Evolutionary conservation across 2,329 filamentous ascomycete genomes (phyloP).

Genomic region (Lecanoromycetidae sp.): DNA sequence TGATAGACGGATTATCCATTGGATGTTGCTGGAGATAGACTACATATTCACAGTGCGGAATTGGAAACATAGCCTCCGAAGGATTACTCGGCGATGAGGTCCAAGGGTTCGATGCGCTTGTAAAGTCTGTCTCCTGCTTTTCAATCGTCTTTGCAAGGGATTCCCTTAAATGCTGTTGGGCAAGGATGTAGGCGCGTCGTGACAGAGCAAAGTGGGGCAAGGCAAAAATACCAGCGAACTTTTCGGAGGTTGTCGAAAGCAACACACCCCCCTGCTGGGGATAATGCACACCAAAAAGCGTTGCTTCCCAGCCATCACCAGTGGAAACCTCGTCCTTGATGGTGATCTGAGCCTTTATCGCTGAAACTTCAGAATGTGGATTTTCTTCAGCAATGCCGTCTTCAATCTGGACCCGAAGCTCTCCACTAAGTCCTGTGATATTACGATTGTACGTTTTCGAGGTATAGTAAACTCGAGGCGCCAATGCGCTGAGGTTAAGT

Average conservation of each 20-base stretch:
- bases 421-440: constrained; percentile 60
- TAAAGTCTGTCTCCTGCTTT: constrained; percentile 46
- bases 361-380: constrained; percentile 38
- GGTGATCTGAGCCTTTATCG: constrained; percentile 53
- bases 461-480: constrained; percentile 55
- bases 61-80: constrained; percentile 35
- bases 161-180: constrained; percentile 55
- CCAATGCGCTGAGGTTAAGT: constrained; percentile 53
- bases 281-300: constrained; percentile 76
- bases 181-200: constrained; percentile 42
- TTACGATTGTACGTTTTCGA: constrained; percentile 62
- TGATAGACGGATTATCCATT: constrained; percentile 28
- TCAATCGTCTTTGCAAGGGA: constrained; percentile 57
- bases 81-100: constrained; percentile 53
- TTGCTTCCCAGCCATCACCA: constrained; percentile 67
- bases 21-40: constrained; percentile 61
- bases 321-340: constrained; percentile 59
- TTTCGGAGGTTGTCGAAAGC: constrained; percentile 81
- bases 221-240: constrained; percentile 79
- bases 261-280: constrained; percentile 66
- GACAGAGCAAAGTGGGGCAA: constrained; percentile 69
- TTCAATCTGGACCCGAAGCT: constrained; percentile 56
- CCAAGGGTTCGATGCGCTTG: constrained; percentile 61
- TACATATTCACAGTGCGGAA: constrained; percentile 78
- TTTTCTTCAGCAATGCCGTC: constrained; percentile 37